Base-by-base conservation (phyloP, 495 filamentous ascomycete genomes). In the Talaromyces nanjingensis region DNA sequence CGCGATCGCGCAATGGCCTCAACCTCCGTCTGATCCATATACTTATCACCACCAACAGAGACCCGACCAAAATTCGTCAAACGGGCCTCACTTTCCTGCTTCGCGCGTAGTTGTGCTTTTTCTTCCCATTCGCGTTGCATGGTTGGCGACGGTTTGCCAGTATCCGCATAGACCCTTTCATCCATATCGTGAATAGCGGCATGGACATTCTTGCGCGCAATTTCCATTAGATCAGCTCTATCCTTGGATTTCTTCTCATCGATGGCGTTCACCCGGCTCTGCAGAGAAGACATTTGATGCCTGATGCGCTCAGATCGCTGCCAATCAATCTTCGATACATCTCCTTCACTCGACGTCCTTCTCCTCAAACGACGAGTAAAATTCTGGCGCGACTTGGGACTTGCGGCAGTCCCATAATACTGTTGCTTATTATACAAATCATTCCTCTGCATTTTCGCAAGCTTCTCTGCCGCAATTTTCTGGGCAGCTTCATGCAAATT, bases 141-240 rank as follows among this genome's bases (percentile, higher is more conserved):
- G 0, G 85, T 80, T 4, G 89, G 86, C 6, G 86, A 80, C n/a
- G 88, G 79, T 70, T 90, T 89, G 25, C 91, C 92, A 1, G 87
- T 93, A 37, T 93, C 85, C 16, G 83, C 80, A 62, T 87, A 91
- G 62, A 96, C 79, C 68, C 84, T 86, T 75, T 90, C 82, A 64
- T 97, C 92, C 81, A 96, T 89, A 29, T 83, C 82, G 58, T 87
- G 86, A 65, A 97, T 82, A 39, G 83, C 84, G 3, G 86, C 86
- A 65, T 89, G 83, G 29, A 98, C 94, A 68, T 94, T 96, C 34
- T 88, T 87, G 68, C 90, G 90, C 0, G 94, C 94, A 14, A 86
- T 83, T 49, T 88, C 88, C 68, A 97, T 81, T 9, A 98, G 75
- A 7, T 84, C 73, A 34, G 89, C 85, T 5, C 91, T 86, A 68